Percentiles rank a stretch among this genome's conserved stretches.
Evolutionary conservation across 306 rosid genomes (phyloP).

Genomic region (Trifolium pratense): DNA sequence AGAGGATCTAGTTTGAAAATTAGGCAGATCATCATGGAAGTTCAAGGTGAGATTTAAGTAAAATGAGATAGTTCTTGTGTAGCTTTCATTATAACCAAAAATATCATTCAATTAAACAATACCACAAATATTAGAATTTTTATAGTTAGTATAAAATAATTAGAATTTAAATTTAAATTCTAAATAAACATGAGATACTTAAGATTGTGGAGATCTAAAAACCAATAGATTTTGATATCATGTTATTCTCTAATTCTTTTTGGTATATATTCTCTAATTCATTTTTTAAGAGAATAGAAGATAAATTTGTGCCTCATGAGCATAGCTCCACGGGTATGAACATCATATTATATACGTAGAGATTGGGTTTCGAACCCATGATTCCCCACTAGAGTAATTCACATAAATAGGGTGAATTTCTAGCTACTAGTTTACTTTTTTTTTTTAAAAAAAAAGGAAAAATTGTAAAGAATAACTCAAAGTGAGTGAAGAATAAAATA

Average conservation of each 20-base stretch:
- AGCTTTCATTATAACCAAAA: neutral
- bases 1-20: neutral
- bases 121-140: neutral
- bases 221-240: neutral
- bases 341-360: no score
- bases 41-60: neutral
- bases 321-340: no score
- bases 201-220: neutral
- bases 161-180: neutral
- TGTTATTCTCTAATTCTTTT: no score
- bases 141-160: neutral
- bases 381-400: no score
- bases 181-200: neutral
- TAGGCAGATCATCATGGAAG: neutral
- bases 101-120: neutral
- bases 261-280: neutral
- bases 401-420: no score
- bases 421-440: no score
- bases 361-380: no score
- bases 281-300: neutral
- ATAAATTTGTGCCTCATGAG: no score
- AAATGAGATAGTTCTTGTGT: neutral
- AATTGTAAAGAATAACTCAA: slow-evolving; percentile 2
- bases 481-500: slow-evolving; percentile 6
- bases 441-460: neutral